Conservation (phyloP, 2,329 filamentous ascomycete species). For the Berkeleyomyces rouxiae region DNA sequence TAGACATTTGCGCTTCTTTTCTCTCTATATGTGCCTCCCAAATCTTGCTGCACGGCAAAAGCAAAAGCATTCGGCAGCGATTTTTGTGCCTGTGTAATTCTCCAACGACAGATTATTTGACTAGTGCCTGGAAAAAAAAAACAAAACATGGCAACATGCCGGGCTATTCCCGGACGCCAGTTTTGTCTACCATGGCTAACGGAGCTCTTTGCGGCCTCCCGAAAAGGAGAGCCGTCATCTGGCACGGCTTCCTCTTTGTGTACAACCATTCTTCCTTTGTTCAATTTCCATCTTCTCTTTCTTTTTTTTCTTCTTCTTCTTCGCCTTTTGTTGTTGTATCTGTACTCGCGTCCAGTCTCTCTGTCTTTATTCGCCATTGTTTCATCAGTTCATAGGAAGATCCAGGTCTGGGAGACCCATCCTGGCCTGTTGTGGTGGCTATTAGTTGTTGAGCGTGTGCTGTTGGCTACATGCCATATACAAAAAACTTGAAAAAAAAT, state of each 20-base stretch:
- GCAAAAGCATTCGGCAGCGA: neutral
- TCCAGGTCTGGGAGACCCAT: neutral
- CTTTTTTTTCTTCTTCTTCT: neutral
- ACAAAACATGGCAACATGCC: too few relatives aligned
- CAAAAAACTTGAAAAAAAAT: neutral
- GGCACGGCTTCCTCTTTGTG: neutral
- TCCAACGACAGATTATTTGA: too few relatives aligned
- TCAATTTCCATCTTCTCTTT: neutral
- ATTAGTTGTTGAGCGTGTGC: neutral
- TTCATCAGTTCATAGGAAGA: neutral
- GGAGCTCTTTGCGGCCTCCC: neutral
- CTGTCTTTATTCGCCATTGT: neutral
- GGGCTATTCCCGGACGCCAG: too few relatives aligned
- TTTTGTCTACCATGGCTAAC: too few relatives aligned
- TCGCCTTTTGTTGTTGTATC: neutral
- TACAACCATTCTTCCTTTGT: constrained; percentile 1
- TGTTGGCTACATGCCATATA: neutral
- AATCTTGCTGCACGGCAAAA: neutral
- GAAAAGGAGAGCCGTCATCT: neutral
- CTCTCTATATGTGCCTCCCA: neutral
- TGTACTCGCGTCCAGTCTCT: neutral
- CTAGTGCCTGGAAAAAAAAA: too few relatives aligned
- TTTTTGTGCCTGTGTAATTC: neutral
- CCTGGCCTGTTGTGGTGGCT: neutral
- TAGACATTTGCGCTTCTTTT: neutral